A percentile compares a stretch with the other conserved stretches of the same genome.
Evolutionary conservation across 495 filamentous ascomycete genomes (phyloP).

Genomic region (Xanthoparmelia taractica): DNA sequence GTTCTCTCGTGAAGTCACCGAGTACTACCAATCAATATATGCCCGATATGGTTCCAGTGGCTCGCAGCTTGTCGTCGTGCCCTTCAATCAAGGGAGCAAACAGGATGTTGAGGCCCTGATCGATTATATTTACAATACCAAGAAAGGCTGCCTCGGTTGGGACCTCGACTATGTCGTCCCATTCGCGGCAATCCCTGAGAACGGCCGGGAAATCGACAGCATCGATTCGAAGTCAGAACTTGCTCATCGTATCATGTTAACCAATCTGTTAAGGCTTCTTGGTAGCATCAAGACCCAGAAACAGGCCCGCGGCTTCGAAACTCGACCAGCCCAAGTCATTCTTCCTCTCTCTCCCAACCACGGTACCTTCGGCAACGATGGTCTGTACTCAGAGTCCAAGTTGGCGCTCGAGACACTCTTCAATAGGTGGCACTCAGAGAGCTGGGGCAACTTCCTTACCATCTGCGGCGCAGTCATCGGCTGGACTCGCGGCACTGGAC

Average conservation of each 20-base stretch:
- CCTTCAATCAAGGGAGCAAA: constrained; percentile 97
- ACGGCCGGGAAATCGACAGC: constrained; percentile 93
- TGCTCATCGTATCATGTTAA: constrained; percentile 98
- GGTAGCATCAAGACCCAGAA: constrained; percentile 89
- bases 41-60: constrained; percentile 85
- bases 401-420: constrained; percentile 94
- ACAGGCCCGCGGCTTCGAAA: constrained; percentile 76
- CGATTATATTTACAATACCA: constrained; percentile 93
- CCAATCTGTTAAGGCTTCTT: constrained; percentile 85
- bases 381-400: constrained; percentile 97
- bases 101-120: constrained; percentile 92
- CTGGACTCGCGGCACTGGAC: constrained; percentile 95
- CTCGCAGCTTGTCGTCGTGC: constrained; percentile 93
- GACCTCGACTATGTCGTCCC: constrained; percentile 94
- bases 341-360: constrained; percentile 96
- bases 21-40: constrained; percentile 99
- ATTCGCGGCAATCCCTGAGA: constrained; percentile 95
- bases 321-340: constrained; percentile 91
- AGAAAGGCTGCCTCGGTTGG: constrained; percentile 86
- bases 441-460: constrained; percentile 95
- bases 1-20: constrained; percentile 94
- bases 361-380: constrained; percentile 96
- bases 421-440: constrained; percentile 97
- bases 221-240: constrained; percentile 98
- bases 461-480: constrained; percentile 98